Base-by-base conservation (phyloP, 129 eudicot genomes). In the Flaveria brownii region DNA sequence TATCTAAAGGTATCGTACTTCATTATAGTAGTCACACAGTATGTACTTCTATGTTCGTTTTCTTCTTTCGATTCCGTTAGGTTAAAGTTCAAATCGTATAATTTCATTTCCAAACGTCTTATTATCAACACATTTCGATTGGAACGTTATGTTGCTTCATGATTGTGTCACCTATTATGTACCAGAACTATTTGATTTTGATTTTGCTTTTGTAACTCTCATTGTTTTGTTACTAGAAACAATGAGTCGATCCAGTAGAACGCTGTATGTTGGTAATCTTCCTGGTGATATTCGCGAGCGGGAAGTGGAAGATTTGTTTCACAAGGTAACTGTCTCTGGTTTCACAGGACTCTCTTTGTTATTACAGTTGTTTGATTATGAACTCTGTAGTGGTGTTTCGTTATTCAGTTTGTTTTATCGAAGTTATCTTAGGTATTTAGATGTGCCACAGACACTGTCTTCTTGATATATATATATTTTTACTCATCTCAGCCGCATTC, bases 271-370 rank as follows among this genome's bases (percentile, higher is more conserved):
- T 20, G 97, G 97, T 13, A 92, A 92, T 80, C 97, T 92, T 66
- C 97, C 97, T 14, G 97, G 97, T 9, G 96, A 92, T 74, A 86
- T 89, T 78, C 96, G 97, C 5, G 96, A 92, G 90, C 89, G 91
- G 20, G 97, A 92, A 80, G 93, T 92, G 25, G 96, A 92, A 69
- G 97, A 92, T 83, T 56, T 92, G 81, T 92, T 92, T 77, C 87
- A 86, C 85, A 92, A 92, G 97, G 97, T 92, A 43, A 54, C 5
- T 20, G 65, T 9, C 9, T 71, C 45, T 60, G 36, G 2, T 51
- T 49, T 36, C 17, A 36, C 17, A 3, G 23, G 5, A 49, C 39
- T 70, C 25, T 70, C 14, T 36, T 75, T 2, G 68, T 33, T 50
- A 3, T 45, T 49, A 13, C 3, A 12, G 16, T 22, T 18, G 59